phyloP scores from a whole-genome alignment of 1,284 basidiomycete species.

The Cystobasidium pallidum region DNA sequence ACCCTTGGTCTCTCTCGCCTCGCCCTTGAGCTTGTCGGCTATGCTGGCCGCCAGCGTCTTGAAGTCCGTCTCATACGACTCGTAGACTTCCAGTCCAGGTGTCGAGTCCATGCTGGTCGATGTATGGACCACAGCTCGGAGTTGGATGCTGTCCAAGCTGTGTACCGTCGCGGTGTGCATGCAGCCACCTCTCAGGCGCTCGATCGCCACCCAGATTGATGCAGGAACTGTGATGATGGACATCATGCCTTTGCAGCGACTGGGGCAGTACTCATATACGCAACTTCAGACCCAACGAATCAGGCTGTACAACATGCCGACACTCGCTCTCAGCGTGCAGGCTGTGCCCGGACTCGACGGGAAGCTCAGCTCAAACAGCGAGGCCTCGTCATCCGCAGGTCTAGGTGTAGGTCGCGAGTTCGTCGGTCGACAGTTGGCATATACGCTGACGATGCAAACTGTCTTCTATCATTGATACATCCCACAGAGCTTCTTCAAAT shows the following conservation, averaged over 20 bases:
- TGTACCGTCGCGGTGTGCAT: not conserved
- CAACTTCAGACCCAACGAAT: not conserved
- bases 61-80: constrained; percentile 44
- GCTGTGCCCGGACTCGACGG: constrained; percentile 23
- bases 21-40: constrained; percentile 36
- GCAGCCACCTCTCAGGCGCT: constrained; percentile 12
- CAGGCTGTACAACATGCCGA: constrained; percentile 25
- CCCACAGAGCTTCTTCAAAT: constrained; percentile 73
- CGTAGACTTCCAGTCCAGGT: constrained; percentile 43
- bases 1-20: constrained; percentile 32
- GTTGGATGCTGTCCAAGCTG: constrained; percentile 16
- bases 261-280: not conserved
- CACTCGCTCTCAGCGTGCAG: constrained; percentile 31
- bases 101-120: constrained; percentile 34
- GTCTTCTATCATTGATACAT: not conserved
- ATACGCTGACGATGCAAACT: not conserved
- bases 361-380: constrained; percentile 16
- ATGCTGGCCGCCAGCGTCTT: constrained; percentile 36
- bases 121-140: not conserved
- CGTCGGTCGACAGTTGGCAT: not conserved
- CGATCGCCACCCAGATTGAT: constrained; percentile 5
- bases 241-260: not conserved
- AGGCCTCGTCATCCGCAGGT: constrained; percentile 27
- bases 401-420: constrained; percentile 29
- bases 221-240: not conserved